A percentile compares a stretch with the other conserved stretches of the same genome.
These are phyloP conservation scores for Maudiozyma saulgeensis DNA, from an alignment of 805 yeast species.

Conservation along the genomic window DNA sequence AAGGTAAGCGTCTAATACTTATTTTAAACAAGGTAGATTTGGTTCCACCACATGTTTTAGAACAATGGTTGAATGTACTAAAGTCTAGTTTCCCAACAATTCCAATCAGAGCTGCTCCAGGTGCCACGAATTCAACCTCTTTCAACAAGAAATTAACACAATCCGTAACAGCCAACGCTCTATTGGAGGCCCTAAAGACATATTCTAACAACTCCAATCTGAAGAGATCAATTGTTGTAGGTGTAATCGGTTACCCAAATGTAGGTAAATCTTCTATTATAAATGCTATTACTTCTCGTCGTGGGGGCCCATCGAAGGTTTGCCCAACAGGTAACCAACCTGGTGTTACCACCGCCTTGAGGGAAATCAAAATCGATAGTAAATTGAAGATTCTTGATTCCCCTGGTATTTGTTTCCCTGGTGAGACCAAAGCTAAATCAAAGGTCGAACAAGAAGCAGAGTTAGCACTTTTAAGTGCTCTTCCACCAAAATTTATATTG, in stretches of 20 bases:
- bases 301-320: conserved; percentile 53
- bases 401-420: conserved; percentile 96
- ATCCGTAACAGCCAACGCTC: conserved; percentile 58
- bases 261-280: conserved; percentile 95
- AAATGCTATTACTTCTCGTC: conserved; percentile 77
- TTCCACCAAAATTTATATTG: conserved; percentile 74
- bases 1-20: conserved; percentile 71
- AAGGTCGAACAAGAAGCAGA: conserved; percentile 76
- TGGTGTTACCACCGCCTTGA: conserved; percentile 86
- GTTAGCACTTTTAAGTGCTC: conserved; percentile 74
- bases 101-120: conserved; percentile 73
- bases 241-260: conserved; percentile 95
- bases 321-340: conserved; percentile 98
- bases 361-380: conserved; percentile 87
- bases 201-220: conserved; percentile 77
- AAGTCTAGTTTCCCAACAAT: conserved; percentile 83
- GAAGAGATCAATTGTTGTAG: conserved; percentile 83
- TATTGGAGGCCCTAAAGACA: conserved; percentile 73
- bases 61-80: conserved; percentile 74
- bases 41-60: conserved; percentile 74
- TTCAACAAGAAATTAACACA: conserved; percentile 69
- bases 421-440: conserved; percentile 41
- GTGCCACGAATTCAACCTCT: conserved; percentile 57
- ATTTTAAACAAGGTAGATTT: conserved; percentile 88
- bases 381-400: conserved; percentile 85